These are phyloP conservation scores for Nakaseomyces nivariensis DNA, from an alignment of 1,139 yeast genomes.

Conservation along the genomic window DNA sequence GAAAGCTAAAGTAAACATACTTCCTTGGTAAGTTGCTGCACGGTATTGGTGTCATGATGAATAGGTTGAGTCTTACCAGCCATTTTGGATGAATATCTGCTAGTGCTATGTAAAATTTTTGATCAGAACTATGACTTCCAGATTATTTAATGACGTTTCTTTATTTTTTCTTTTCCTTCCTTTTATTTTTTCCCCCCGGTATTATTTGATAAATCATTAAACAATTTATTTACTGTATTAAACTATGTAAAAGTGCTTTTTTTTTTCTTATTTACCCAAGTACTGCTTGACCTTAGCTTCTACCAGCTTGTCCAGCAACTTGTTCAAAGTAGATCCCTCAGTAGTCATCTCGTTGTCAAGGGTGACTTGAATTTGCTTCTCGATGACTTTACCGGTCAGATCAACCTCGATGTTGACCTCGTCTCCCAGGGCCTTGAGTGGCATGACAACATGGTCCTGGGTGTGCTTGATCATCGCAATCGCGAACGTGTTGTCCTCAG, in stretches of 20 bases:
- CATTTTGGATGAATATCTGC: slow-evolving; percentile 5
- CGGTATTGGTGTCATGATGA: slow-evolving; percentile 30
- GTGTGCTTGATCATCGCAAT: slow-evolving; percentile 91
- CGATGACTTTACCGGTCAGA: slow-evolving; percentile 82
- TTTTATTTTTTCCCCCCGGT: too few relatives aligned
- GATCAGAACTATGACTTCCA: neutral
- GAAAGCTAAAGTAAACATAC: slow-evolving; percentile 7
- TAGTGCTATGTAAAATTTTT: too few relatives aligned
- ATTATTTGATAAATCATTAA: too few relatives aligned
- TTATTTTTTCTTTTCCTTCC: too few relatives aligned
- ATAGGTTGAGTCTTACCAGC: slow-evolving; percentile 25
- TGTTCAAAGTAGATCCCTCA: slow-evolving; percentile 16
- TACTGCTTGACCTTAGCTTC: slow-evolving; percentile 18
- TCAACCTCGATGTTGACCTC: slow-evolving; percentile 88
- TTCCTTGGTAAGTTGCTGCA: slow-evolving; percentile 28
- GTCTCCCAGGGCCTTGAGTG: slow-evolving; percentile 53
- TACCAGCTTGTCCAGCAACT: slow-evolving; percentile 16
- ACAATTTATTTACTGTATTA: too few relatives aligned
- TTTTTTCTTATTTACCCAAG: slow-evolving; percentile 6
- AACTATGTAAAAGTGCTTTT: too few relatives aligned
- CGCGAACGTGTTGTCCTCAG: slow-evolving; percentile 45
- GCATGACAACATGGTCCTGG: slow-evolving; percentile 69
- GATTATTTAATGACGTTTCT: too few relatives aligned
- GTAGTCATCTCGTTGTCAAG: slow-evolving; percentile 46
- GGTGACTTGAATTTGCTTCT: slow-evolving; percentile 61